Conservation (phyloP, 1,284 basidiomycete genomes). For the Kwoniella shivajii region DNA sequence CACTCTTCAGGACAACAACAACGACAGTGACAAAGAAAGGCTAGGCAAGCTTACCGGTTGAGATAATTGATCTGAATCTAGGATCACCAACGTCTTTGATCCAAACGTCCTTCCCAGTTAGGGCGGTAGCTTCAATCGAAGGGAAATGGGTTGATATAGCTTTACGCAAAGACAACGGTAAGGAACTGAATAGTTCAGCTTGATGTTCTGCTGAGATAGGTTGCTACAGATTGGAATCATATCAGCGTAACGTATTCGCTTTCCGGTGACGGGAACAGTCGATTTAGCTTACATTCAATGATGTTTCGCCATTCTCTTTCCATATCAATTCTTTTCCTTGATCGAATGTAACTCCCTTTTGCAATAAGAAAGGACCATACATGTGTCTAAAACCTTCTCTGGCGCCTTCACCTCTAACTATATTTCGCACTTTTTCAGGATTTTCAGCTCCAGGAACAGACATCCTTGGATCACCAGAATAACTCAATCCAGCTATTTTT, state of each 20-base stretch:
- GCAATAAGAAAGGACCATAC: conserved; percentile 77
- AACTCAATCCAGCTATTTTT: conserved; percentile 82
- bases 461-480: conserved; percentile 88
- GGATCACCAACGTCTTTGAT: conserved; percentile 67
- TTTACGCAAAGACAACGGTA: conserved; percentile 65
- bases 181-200: conserved; percentile 71
- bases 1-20: too few relatives aligned
- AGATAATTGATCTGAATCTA: conserved; percentile 62
- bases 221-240: conserved; percentile 57
- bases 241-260: background rate
- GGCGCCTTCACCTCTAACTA: conserved; percentile 71
- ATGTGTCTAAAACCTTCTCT: conserved; percentile 80
- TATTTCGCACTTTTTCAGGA: conserved; percentile 89
- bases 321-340: conserved; percentile 14
- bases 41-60: conserved; percentile 59
- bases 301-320: conserved; percentile 19
- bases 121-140: background rate
- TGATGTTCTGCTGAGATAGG: conserved; percentile 67
- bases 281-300: conserved; percentile 22
- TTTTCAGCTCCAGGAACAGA: conserved; percentile 86
- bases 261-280: background rate
- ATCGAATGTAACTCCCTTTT: conserved; percentile 52
- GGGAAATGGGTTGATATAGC: conserved; percentile 26
- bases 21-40: too few relatives aligned
- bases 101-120: conserved; percentile 64